Percentiles rank a stretch among this genome's conserved stretches.
These are phyloP conservation scores for Cladosporium sp. DNA, from an alignment of 2,329 filamentous ascomycete genomes.

Conservation along the genomic window DNA sequence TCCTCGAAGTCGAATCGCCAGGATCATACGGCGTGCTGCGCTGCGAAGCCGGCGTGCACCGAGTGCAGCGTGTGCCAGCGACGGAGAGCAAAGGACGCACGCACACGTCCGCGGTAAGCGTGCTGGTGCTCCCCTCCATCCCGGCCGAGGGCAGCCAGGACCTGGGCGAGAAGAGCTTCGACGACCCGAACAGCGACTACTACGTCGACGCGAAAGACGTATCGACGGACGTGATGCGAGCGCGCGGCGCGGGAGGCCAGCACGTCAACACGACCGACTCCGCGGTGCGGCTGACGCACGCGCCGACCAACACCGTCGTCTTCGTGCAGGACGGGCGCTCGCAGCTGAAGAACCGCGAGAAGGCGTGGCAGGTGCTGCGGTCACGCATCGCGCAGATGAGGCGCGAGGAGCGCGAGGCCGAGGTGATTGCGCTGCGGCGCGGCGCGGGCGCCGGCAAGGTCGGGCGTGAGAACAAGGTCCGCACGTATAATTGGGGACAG, in stretches of 20 bases:
- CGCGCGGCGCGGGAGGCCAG: conserved; percentile 87
- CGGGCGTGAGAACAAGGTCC: conserved; percentile 87
- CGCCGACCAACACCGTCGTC: conserved; percentile 80
- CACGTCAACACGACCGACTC: conserved; percentile 99
- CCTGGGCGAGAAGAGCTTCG: conserved; percentile 55
- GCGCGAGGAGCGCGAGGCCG: conserved; percentile 78
- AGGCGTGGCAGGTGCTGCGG: conserved; percentile 80
- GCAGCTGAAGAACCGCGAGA: conserved; percentile 82
- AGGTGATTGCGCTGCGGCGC: conserved; percentile 68
- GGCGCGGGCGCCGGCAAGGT: conserved; percentile 75
- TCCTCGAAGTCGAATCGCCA: conserved; percentile 73
- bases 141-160: conserved; percentile 52
- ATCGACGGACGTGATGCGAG: conserved; percentile 81
- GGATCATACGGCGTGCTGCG: conserved; percentile 80
- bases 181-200: conserved; percentile 87
- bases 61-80: conserved; percentile 87
- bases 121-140: conserved; percentile 87
- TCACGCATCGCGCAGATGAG: conserved; percentile 75
- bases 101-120: conserved; percentile 87
- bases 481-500: conserved; percentile 80
- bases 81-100: conserved; percentile 89
- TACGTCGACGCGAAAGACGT: conserved; percentile 85
- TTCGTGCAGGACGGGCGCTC: conserved; percentile 91
- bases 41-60: conserved; percentile 88
- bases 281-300: conserved; percentile 85